Base-by-base conservation (phyloP, 1,284 basidiomycete genomes). In the Boletus smithii region DNA sequence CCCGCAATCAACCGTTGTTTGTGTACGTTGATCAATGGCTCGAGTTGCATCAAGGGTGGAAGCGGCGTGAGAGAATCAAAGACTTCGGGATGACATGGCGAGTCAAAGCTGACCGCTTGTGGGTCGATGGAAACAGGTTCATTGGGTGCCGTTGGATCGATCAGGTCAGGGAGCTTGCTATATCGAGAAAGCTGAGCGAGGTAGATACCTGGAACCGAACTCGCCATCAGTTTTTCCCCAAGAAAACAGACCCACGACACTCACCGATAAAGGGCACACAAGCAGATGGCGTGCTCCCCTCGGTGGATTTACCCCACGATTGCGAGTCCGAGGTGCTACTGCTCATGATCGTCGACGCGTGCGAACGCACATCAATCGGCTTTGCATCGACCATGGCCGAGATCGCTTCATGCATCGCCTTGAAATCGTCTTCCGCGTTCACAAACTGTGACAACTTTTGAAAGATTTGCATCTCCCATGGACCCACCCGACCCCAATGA, bases 11-110 rank as follows among this genome's bases (percentile, higher is more conserved):
- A 69, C 23, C 91, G 81, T 61, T 91, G 88, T 67, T 93, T 92
- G 67, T 92, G 88, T 4, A 93, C 81, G 63, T 92, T 93, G 69
- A 93, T 87, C 46, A 93, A 70, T 2, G 89, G 89, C 54, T 89
- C 85, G n/a, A 93, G 76, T 53, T 83, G 79, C 71, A 91, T 83
- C n/a, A 75, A 76, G 0, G 77, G 62, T 0, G 88, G 88, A 9
- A 91, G 76, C 2, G 84, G 77, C 3, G 80, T 73, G 4, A 91
- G 75, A 14, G 81, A 73, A 2, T 77, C 73, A 64, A 91, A 91
- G 13, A 89, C 83, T 54, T 88, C 84, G 0, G 88, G 86, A 55
- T 85, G 83, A 18, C 81, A 77, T 2, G 81, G 83, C 8, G 81
- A 65, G 46, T 82, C 79, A 46, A 89, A 82, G 52, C 75, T 78